A percentile compares a stretch with the other conserved stretches of the same genome.
Conservation (phyloP, 148 eudicot species). For the Chenopodium quinoa region DNA sequence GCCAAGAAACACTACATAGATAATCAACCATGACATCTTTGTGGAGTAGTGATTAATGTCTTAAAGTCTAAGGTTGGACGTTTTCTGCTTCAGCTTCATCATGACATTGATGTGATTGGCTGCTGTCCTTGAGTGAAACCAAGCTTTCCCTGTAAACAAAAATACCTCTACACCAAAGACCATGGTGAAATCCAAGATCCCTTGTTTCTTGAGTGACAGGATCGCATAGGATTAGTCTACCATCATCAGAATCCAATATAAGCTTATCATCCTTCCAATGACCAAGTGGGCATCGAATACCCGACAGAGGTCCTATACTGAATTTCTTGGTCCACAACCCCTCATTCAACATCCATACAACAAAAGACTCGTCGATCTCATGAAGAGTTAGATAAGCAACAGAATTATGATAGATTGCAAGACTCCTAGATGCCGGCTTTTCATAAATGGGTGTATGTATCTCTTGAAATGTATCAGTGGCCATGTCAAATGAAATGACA, state of each 20-base stretch:
- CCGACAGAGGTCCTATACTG: background rate
- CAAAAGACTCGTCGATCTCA: background rate
- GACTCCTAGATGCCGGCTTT: background rate
- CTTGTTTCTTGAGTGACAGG: background rate
- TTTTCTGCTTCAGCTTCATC: background rate
- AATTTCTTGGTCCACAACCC: constrained; percentile 25
- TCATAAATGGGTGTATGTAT: constrained; percentile 10
- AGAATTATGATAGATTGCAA: constrained; percentile 12
- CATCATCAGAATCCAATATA: background rate
- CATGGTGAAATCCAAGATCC: background rate
- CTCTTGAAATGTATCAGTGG: constrained; percentile 14
- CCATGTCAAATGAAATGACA: constrained; percentile 17
- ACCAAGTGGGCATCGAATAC: background rate
- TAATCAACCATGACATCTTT: no score
- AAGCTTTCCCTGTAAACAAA: constrained; percentile 14
- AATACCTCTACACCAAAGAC: background rate
- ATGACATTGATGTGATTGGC: background rate
- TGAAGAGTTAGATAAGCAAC: constrained; percentile 7
- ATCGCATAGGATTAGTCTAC: background rate
- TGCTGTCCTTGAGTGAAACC: constrained; percentile 2
- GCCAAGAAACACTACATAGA: no score
- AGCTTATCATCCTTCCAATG: constrained; percentile 13
- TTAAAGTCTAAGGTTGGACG: background rate
- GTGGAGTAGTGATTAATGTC: background rate
- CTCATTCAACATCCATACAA: constrained; percentile 10